These are phyloP conservation scores for Simmondsia chinensis DNA, from an alignment of 148 eudicot species.

Conservation along the genomic window DNA sequence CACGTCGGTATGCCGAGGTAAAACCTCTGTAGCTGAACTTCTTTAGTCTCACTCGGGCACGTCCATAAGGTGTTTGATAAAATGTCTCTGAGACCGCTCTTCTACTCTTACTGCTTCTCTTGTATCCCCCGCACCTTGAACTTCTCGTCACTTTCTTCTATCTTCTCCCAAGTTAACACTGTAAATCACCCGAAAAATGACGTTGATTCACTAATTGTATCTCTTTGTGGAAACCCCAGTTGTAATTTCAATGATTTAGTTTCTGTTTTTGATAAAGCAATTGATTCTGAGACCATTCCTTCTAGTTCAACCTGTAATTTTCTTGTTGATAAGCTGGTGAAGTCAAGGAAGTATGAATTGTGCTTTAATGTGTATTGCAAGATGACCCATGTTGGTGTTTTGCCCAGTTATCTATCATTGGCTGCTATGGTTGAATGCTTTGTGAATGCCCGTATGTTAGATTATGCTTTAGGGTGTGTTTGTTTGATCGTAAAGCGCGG, in stretches of 20 bases:
- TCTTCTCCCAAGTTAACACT: constrained; percentile 6
- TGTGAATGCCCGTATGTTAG: constrained; percentile 22
- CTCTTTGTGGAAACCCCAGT: constrained; percentile 28
- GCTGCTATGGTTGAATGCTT: constrained; percentile 52
- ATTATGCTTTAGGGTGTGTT: constrained; percentile 39
- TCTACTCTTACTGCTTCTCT: neutral
- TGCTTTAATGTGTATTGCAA: constrained; percentile 36
- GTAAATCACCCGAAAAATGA: neutral
- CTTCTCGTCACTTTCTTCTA: constrained; percentile 11
- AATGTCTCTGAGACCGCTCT: constrained; percentile 14
- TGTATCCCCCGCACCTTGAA: neutral
- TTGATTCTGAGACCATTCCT: constrained; percentile 24
- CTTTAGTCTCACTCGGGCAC: too few species aligned
- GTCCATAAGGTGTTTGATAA: constrained; percentile 5
- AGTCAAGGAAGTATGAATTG: constrained; percentile 26
- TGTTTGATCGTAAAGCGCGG: constrained; percentile 56
- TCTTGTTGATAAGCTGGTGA: constrained; percentile 32
- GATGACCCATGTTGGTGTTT: constrained; percentile 34
- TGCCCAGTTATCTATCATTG: constrained; percentile 34
- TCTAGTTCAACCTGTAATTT: constrained; percentile 36
- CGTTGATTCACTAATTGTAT: constrained; percentile 27
- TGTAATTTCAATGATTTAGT: constrained; percentile 17
- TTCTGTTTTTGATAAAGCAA: constrained; percentile 21
- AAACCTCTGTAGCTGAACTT: too few species aligned
- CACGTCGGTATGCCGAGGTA: too few species aligned